Base-by-base conservation (phyloP, 164 flowering plant genomes). In the Nelumbo lutea region DNA sequence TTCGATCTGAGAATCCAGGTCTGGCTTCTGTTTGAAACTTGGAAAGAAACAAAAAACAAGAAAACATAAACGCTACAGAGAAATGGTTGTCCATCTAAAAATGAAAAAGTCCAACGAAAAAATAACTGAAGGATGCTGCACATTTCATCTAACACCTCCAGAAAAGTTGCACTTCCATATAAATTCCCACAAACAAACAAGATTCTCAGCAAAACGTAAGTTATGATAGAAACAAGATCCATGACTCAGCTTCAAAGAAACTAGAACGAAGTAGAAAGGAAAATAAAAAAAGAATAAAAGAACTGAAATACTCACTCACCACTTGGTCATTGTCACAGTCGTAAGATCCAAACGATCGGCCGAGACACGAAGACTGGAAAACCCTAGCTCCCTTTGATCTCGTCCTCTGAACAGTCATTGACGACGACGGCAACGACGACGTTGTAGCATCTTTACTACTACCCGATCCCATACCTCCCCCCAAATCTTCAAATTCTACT, bases 361-460 rank as follows among this genome's bases (percentile, higher is more conserved):
- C 83, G 10, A 87, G 84, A 66, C 95, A 89, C 10, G 86, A 76
- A 3, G 84, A 83, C 63, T 77, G 81, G 68, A 85, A 82, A 71
- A 80, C 81, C 61, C 83, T 71, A 61, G 61, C 67, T 43, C 79
- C 74, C 56, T 68, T 81, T 10, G 57, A 55, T 53, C 70, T 69
- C 47, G 61, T 58, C 44, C 50, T 67, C 44, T 72, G 67, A 62
- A 68, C 73, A 9, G n/a, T 57, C 51, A 68, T 53, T 11, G 70
- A 51, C 38, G 76, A 65, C 13, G 79, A 63, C 1, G 75, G 53
- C 53, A 15, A 53, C 57, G 57, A 0, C 57, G 57, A 53, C 57
- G 57, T 11, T 11, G 57, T 1, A 1, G 57, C n/a, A 53, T 53
- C 57, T 53, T 53, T 53, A 15, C 57, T 53, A 53, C 57, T 53